Evolutionary conservation across 2,329 filamentous ascomycete genomes (phyloP), one percentile per base, ranked within the genome.

Genomic region (Passalora sequoiae): DNA sequence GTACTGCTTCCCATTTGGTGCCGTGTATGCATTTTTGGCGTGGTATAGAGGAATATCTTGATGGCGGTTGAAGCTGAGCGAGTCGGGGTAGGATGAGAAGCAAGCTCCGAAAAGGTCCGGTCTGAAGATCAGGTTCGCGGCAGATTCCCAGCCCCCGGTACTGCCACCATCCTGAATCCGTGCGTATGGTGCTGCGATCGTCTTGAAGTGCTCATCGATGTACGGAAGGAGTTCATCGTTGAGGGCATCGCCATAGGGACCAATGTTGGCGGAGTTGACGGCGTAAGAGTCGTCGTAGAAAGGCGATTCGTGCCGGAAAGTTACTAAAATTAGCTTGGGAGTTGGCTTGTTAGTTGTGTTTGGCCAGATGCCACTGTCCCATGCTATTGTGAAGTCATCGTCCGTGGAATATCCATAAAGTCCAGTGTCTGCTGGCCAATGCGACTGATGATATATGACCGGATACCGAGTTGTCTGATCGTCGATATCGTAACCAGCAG

Each of bases 201-300:
- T 66, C 44, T 62, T 58, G 58, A 65, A 68, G 1, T 32, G 55
- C 7, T 47, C 38, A 24, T 67, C 64, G 17, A 67, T 47, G 21
- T 58, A 41, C 0, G 65, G 63, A 5, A 67, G 58, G 2, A 67
- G 54, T 38, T 67, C 65, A n/a, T 67, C 63, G 46, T 67, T 67
- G 51, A 67, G 59, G 1, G 64, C 64, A 17, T 66, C 64, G 7
- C 65, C 65, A 28, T 62, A 67, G 3, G 65, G 65, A 3, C 65
- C 65, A 5, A 67, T 51, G 35, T 67, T 67, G 2, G 64, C 63
- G 1, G 62, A 65, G 40, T 67, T 67, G 30, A 66, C 64, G 0
- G 59, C 64, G 41, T 67, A 67, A 0, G 63, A 66, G 38, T 67
- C 64, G 39, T 67, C 64, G 46, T 66, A 67, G 40, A 58, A 66